phyloP scores from a whole-genome alignment of 768 basidiomycete species.

The Macrocybe gigantea region DNA sequence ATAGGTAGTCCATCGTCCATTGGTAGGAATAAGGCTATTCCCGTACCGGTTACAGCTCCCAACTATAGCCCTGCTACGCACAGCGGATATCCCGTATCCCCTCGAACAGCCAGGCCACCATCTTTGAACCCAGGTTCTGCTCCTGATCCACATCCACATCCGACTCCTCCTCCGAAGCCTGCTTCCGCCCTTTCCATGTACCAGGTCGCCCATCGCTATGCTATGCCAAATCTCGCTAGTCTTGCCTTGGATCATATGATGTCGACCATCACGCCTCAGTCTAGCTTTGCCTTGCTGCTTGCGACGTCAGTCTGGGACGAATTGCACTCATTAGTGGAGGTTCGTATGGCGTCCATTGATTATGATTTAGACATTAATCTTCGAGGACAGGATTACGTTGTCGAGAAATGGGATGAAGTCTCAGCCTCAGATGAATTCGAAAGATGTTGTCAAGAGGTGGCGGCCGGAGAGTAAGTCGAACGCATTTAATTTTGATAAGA shows the following conservation, averaged over 20 bases:
- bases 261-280: slow-evolving; percentile 57
- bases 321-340: slow-evolving; percentile 54
- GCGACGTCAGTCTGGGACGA: slow-evolving; percentile 68
- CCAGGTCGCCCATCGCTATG: slow-evolving; percentile 72
- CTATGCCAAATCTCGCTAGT: slow-evolving; percentile 56
- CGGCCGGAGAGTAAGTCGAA: slow-evolving; percentile 61
- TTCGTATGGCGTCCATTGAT: slow-evolving; percentile 20
- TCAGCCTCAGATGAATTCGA: slow-evolving; percentile 61
- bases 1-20: slow-evolving; percentile 19
- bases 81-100: slow-evolving; percentile 37
- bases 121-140: slow-evolving; percentile 24
- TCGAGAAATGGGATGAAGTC: slow-evolving; percentile 73
- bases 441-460: slow-evolving; percentile 64
- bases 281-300: slow-evolving; percentile 63
- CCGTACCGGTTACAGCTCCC: slow-evolving; percentile 30
- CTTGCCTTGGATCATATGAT: slow-evolving; percentile 73
- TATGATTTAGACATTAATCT: slow-evolving; percentile 6
- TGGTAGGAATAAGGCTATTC: slow-evolving; percentile 33
- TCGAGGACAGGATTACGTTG: slow-evolving; percentile 56
- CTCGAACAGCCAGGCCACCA: slow-evolving; percentile 36
- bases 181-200: slow-evolving; percentile 74
- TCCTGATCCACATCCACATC: slow-evolving; percentile 69
- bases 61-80: slow-evolving; percentile 29
- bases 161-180: slow-evolving; percentile 52
- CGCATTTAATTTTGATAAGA: background rate